Evolutionary conservation across 2,329 filamentous ascomycete species (phyloP).

Genomic region (Drechslerella dactyloides): DNA sequence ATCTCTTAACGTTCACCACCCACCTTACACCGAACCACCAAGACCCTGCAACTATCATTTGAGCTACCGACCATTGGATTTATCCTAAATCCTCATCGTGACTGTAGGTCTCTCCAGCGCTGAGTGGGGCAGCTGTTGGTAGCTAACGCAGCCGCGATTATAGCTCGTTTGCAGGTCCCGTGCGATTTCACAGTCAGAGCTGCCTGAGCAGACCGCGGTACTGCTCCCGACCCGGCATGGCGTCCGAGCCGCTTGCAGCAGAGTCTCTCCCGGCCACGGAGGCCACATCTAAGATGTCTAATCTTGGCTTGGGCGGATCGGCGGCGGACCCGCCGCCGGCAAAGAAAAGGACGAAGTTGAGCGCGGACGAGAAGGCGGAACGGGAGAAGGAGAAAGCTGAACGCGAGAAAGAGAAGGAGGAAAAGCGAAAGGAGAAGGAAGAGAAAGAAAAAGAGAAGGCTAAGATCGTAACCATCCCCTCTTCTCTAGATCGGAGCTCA

Average conservation of each 20-base stretch:
- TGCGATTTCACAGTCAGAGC: too few relatives aligned
- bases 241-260: conserved; percentile 10
- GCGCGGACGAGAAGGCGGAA: conserved; percentile 54
- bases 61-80: background rate
- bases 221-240: background rate
- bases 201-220: too few relatives aligned
- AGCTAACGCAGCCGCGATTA: too few relatives aligned
- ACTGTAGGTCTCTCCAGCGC: too few relatives aligned
- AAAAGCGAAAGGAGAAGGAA: conserved; percentile 59
- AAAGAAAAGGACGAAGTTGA: conserved; percentile 38
- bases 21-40: background rate
- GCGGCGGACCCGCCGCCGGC: conserved; percentile 24
- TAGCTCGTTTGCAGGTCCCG: too few relatives aligned
- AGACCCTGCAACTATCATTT: background rate
- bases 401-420: conserved; percentile 60
- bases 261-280: conserved; percentile 32
- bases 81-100: too few relatives aligned
- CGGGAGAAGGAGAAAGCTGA: conserved; percentile 62
- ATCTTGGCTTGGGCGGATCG: conserved; percentile 31
- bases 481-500: background rate
- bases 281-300: conserved; percentile 38
- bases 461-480: conserved; percentile 54
- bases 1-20: background rate
- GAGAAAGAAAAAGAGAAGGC: conserved; percentile 62
- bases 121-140: too few relatives aligned